Conservation (phyloP, 306 rosid species). For the Begonia fuchsioides region DNA sequence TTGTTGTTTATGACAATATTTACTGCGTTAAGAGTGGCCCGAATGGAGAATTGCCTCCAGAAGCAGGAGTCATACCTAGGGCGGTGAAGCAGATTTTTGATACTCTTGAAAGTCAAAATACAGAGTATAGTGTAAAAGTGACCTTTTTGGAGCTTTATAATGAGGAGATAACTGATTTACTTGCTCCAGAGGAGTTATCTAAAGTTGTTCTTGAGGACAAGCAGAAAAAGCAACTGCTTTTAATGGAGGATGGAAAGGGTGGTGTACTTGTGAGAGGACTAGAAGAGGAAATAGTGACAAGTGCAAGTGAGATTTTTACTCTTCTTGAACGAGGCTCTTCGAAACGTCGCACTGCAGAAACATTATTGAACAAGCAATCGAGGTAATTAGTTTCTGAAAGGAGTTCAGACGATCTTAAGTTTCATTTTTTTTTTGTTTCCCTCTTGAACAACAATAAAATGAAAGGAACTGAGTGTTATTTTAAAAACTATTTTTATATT, state of each 20-base stretch:
- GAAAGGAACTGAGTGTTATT: not conserved
- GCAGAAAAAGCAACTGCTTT: conserved; percentile 78
- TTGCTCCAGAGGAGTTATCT: conserved; percentile 82
- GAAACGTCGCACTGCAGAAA: conserved; percentile 91
- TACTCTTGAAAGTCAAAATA: conserved; percentile 79
- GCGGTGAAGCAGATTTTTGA: conserved; percentile 90
- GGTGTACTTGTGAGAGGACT: conserved; percentile 93
- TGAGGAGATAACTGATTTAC: conserved; percentile 87
- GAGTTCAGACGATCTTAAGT: not conserved
- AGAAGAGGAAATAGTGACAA: conserved; percentile 82
- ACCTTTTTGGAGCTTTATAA: conserved; percentile 84
- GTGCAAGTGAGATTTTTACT: conserved; percentile 79
- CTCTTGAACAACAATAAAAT: no score
- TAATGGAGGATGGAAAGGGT: conserved; percentile 98
- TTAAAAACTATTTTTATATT: conserved; percentile 5
- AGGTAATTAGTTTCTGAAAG: conserved; percentile 29
- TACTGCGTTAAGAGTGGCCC: conserved; percentile 48
- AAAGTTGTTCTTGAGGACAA: conserved; percentile 62
- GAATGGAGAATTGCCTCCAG: conserved; percentile 76
- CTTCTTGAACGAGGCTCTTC: conserved; percentile 91
- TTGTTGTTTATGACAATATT: no score
- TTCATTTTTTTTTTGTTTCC: not conserved
- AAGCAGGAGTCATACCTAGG: conserved; percentile 89
- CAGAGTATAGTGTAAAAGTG: conserved; percentile 87
- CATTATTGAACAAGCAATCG: conserved; percentile 86